phyloP scores from a whole-genome alignment of 2,329 filamentous ascomycete species.

The Alternaria dauci region DNA sequence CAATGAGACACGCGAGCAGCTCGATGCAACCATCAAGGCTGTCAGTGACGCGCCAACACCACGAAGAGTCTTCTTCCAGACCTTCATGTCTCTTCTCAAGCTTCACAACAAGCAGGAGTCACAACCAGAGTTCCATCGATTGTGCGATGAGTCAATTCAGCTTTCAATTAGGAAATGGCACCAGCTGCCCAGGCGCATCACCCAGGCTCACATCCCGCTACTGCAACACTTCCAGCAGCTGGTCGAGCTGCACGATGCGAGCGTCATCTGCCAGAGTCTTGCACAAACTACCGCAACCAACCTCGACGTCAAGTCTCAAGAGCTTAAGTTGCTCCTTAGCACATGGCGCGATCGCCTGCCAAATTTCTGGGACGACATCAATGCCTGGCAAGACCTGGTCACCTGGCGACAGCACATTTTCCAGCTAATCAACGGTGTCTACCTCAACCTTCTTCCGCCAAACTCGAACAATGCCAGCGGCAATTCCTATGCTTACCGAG shows the following conservation, averaged over 20 bases:
- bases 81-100: conserved; percentile 96
- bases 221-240: conserved; percentile 98
- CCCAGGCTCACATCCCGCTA: conserved; percentile 92
- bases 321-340: conserved; percentile 90
- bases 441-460: conserved; percentile 82
- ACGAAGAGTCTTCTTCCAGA: conserved; percentile 93
- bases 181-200: conserved; percentile 91
- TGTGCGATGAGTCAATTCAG: conserved; percentile 97
- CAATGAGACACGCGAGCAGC: conserved; percentile 82
- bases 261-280: conserved; percentile 92
- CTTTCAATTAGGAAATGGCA: conserved; percentile 98
- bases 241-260: conserved; percentile 96
- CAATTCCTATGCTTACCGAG: conserved; percentile 94
- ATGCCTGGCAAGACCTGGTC: conserved; percentile 98
- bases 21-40: conserved; percentile 94
- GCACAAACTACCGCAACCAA: conserved; percentile 84
- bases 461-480: conserved; percentile 80
- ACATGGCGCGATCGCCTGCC: conserved; percentile 96
- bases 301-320: conserved; percentile 91
- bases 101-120: conserved; percentile 88
- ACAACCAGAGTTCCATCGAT: conserved; percentile 80
- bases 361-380: conserved; percentile 99
- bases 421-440: conserved; percentile 93
- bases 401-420: conserved; percentile 99
- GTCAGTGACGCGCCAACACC: conserved; percentile 98